Evolutionary conservation across 352 stramenopile species (phyloP).

Genomic region (Pythium oligandrum): DNA sequence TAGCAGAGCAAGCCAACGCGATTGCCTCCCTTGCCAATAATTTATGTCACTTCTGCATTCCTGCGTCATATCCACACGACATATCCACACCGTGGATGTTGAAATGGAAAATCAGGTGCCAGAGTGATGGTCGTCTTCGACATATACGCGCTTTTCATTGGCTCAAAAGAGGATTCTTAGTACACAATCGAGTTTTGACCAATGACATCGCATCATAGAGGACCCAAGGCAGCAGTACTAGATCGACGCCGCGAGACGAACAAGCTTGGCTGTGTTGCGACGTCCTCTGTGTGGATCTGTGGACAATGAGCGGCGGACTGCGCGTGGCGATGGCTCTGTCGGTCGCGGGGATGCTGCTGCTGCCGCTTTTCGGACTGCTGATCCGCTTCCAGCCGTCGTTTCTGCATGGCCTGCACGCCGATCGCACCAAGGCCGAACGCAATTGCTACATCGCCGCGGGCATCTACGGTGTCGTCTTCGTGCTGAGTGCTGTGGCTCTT

Average conservation of each 20-base stretch:
- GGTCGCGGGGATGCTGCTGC: conserved; percentile 34
- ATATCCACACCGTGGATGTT: too few relatives aligned
- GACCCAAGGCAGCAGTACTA: too few relatives aligned
- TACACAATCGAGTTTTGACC: too few relatives aligned
- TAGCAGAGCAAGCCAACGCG: too few relatives aligned
- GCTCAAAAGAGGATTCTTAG: conserved; percentile 1
- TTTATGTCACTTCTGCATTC: not conserved
- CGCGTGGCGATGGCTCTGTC: conserved; percentile 40
- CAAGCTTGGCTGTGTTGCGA: too few relatives aligned
- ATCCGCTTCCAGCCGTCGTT: conserved; percentile 54
- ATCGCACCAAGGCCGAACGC: conserved; percentile 30
- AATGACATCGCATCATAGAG: too few relatives aligned
- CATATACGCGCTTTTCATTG: conserved; percentile 7
- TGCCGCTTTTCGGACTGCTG: conserved; percentile 55
- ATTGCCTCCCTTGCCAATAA: not conserved
- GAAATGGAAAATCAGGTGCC: not conserved
- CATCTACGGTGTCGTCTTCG: conserved; percentile 40
- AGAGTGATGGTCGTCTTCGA: conserved; percentile 18
- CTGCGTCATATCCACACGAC: too few relatives aligned
- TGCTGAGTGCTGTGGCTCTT: conserved; percentile 25
- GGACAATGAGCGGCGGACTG: conserved; percentile 23
- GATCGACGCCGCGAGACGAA: too few relatives aligned
- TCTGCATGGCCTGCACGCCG: conserved; percentile 44
- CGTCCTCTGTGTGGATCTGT: too few relatives aligned
- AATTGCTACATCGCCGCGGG: conserved; percentile 62